phyloP scores from a whole-genome alignment of 2,329 filamentous ascomycete species.

The Thielaviopsis populi region DNA sequence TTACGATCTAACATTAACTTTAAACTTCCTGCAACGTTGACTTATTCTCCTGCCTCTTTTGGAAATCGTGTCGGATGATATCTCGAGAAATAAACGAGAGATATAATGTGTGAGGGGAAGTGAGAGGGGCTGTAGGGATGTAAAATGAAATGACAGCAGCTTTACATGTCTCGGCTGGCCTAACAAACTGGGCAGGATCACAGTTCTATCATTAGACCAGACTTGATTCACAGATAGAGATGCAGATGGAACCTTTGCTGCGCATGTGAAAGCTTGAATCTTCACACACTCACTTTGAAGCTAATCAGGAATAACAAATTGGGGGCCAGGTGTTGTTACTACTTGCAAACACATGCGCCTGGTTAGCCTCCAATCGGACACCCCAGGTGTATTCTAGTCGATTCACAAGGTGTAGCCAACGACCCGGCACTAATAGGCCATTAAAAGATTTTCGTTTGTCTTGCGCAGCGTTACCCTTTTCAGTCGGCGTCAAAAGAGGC shows the following conservation, averaged over 20 bases:
- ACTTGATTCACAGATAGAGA: background rate
- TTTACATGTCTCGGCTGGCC: background rate
- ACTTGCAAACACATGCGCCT: background rate
- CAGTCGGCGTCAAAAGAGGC: background rate
- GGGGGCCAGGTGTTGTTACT: background rate
- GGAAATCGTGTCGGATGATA: constrained; percentile 2
- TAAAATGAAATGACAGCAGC: background rate
- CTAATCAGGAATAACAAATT: background rate
- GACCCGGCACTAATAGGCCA: background rate
- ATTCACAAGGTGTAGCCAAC: background rate
- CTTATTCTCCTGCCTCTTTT: constrained; percentile 15
- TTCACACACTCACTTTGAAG: background rate
- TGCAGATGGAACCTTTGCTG: too few species aligned
- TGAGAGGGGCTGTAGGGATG: background rate
- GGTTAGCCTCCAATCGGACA: background rate
- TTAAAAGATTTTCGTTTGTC: background rate
- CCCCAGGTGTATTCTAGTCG: background rate
- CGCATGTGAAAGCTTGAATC: background rate
- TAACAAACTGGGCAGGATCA: background rate
- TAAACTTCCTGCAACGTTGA: background rate
- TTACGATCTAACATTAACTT: background rate
- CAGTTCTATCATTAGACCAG: background rate
- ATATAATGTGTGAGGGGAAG: background rate
- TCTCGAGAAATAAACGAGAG: background rate
- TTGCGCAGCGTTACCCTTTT: background rate